Base-by-base conservation (phyloP, 2,329 filamentous ascomycete genomes). In the Pestalotiopsis sp. region DNA sequence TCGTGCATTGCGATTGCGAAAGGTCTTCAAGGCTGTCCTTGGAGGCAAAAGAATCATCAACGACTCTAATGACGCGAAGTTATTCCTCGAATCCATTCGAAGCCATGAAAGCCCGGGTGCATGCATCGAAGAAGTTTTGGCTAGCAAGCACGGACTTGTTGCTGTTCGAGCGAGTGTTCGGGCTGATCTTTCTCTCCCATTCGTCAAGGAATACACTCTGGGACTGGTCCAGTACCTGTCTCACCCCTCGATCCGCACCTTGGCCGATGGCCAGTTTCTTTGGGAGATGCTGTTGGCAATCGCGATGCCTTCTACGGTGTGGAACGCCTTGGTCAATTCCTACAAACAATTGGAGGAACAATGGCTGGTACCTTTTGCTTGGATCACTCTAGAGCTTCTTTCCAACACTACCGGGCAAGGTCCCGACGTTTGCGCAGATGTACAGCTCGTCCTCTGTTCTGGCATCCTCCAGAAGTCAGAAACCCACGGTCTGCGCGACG, bases 221-320 rank as follows among this genome's bases (percentile, higher is more conserved):
- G 71, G 73, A 0, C 80, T 86, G 57, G 68, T 86, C 25, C 68
- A 52, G 0, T 84, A 80, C 68, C 68, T 87, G 1, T 75, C 79
- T 0, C 77, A 83, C 60, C 81, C 84, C 1, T 75, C 72, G 0
- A 71, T 90, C 60, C 87, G 86, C 69, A 77, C 81, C 36, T 73
- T 89, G 2, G 84, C 81, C 66, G 81, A 81, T 64, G 88, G 88
- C 0, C 78, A 83, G 13, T 81, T 88, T 52, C 77, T 90, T 2
- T 77, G 79, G 39, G 77, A 82, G 14, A 62, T 90, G 2, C 73
- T 90, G 1, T 69, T 80, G 0, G 76, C 79, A 0, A 78, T 90
- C 2, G 76, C 86, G 1, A 78, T 87, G 1, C 88, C 89, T 0
- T 83, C 84, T 0, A 85, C 84, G 0, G 80, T 90, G 13, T 91